Conservation (phyloP, 2,329 filamentous ascomycete genomes). For the Colletotrichum scovillei region DNA sequence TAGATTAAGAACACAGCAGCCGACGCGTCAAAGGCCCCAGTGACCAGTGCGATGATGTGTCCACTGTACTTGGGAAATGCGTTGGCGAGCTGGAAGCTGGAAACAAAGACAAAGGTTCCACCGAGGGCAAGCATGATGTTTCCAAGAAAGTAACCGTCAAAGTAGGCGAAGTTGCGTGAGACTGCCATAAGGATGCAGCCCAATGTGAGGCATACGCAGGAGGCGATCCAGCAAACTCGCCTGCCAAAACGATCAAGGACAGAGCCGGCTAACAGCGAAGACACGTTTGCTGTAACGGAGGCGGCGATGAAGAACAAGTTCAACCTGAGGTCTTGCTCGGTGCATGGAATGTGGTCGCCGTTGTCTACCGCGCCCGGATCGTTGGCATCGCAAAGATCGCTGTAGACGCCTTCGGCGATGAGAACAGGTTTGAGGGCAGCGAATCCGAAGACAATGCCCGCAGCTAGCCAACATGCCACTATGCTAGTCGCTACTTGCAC, state of each 20-base stretch:
- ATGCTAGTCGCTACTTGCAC: constrained; percentile 78
- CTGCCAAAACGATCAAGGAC: constrained; percentile 87
- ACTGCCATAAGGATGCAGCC: constrained; percentile 80
- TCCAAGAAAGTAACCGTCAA: constrained; percentile 80
- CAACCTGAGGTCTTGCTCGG: constrained; percentile 66
- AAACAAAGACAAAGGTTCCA: constrained; percentile 86
- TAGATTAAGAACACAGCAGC: constrained; percentile 83
- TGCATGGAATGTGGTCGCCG: constrained; percentile 49
- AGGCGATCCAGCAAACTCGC: constrained; percentile 78
- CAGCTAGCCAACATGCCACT: constrained; percentile 78
- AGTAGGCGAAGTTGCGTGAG: constrained; percentile 66
- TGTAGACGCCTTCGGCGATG: constrained; percentile 78
- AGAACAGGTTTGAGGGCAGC: constrained; percentile 88
- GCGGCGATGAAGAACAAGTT: constrained; percentile 95
- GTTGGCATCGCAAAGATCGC: constrained; percentile 64
- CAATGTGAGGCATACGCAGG: constrained; percentile 72
- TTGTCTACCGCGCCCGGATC: constrained; percentile 32
- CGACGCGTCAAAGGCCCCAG: constrained; percentile 85
- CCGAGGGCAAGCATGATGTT: constrained; percentile 83
- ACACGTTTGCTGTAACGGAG: constrained; percentile 88
- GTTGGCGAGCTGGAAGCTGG: constrained; percentile 86
- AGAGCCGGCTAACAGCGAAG: constrained; percentile 84
- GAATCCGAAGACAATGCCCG: constrained; percentile 86
- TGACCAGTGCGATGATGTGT: constrained; percentile 80
- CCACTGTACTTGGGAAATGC: constrained; percentile 82